These are phyloP conservation scores for Clonostachys sp. DNA, from an alignment of 2,329 filamentous ascomycete species.

Conservation along the genomic window DNA sequence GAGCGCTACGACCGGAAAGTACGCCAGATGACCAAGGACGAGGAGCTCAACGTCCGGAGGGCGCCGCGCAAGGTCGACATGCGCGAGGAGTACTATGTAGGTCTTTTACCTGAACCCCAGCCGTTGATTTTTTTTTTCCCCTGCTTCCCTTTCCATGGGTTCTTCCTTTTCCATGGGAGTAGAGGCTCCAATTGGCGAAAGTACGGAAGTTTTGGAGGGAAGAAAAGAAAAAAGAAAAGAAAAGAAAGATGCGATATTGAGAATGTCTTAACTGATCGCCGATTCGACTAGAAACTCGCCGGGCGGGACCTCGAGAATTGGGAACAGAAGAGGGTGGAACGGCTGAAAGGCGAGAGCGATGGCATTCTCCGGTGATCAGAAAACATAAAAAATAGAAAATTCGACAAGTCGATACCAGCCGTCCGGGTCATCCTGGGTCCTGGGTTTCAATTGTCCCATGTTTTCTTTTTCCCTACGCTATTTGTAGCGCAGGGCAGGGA, in stretches of 20 bases:
- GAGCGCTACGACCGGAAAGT: conserved; percentile 91
- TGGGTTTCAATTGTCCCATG: no score
- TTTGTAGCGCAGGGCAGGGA: no score
- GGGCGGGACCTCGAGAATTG: conserved; percentile 90
- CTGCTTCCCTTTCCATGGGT: no score
- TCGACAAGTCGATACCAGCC: no score
- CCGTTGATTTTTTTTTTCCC: no score
- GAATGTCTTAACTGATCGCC: conserved; percentile 7
- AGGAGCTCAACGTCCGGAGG: conserved; percentile 78
- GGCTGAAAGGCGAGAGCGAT: conserved; percentile 85
- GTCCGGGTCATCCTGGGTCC: no score
- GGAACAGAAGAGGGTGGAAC: conserved; percentile 93
- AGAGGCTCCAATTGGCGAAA: neutral
- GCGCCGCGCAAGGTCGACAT: conserved; percentile 68
- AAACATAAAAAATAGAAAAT: no score
- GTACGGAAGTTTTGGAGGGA: neutral
- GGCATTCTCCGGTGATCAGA: conserved; percentile 52
- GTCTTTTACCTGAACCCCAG: conserved; percentile 15
- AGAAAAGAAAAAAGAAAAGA: neutral
- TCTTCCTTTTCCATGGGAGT: neutral
- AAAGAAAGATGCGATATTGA: neutral
- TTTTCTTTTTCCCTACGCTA: no score
- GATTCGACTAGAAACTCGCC: conserved; percentile 75
- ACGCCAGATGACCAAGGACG: conserved; percentile 76
- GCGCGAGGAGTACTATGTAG: conserved; percentile 82